These are phyloP conservation scores for Coemansia sp. DNA, from an alignment of 371 early-diverging fungal genomes.

Conservation along the genomic window DNA sequence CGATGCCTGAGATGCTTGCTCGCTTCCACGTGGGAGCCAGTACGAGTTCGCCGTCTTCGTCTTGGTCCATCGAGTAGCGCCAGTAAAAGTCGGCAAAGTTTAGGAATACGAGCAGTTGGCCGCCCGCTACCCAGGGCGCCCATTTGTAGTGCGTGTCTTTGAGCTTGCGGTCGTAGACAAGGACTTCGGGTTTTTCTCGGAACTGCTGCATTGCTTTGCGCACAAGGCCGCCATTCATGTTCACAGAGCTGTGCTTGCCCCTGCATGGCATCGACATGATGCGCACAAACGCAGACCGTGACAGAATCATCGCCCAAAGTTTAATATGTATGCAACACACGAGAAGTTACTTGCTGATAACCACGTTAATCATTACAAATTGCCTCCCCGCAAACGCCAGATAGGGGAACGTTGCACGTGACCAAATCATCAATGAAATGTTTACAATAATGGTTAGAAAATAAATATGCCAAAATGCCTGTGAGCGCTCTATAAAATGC, in stretches of 20 bases:
- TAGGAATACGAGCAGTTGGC: slow-evolving; percentile 41
- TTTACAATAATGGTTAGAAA: background rate
- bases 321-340: too few species aligned
- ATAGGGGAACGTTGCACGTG: background rate
- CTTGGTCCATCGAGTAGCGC: slow-evolving; percentile 36
- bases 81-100: slow-evolving; percentile 51
- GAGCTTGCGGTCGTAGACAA: slow-evolving; percentile 18
- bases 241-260: slow-evolving; percentile 1
- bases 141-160: slow-evolving; percentile 26
- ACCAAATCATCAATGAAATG: background rate
- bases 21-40: slow-evolving; percentile 37
- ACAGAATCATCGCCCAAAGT: background rate
- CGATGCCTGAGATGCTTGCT: slow-evolving; percentile 20
- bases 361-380: too few species aligned
- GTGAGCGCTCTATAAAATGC: background rate
- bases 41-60: slow-evolving; percentile 32
- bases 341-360: background rate
- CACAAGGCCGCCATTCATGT: slow-evolving; percentile 17
- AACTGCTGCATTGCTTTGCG: slow-evolving; percentile 32
- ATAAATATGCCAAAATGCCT: background rate
- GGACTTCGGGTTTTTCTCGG: slow-evolving; percentile 3
- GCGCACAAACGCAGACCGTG: background rate
- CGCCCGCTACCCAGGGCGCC: slow-evolving; percentile 45
- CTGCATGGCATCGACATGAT: too few species aligned
- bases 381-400: background rate